Percentiles rank a stretch among this genome's conserved stretches.
Conservation (phyloP, 805 yeast genomes). For the Ogataea neopini region DNA sequence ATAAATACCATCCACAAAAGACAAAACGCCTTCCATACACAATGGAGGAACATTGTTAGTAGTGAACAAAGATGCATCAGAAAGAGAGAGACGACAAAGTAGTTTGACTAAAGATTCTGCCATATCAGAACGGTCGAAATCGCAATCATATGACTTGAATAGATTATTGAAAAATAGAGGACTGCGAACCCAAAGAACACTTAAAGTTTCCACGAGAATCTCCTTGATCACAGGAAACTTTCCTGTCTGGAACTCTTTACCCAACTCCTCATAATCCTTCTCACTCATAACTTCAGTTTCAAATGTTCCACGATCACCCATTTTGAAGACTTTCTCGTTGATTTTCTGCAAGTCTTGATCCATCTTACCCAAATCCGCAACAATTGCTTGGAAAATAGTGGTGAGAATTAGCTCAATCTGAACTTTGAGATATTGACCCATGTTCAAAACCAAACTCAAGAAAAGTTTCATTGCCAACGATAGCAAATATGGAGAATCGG, state of each 20-base stretch:
- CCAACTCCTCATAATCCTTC: conserved; percentile 29
- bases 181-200: conserved; percentile 78
- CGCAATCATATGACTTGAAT: conserved; percentile 87
- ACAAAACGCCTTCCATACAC: conserved; percentile 83
- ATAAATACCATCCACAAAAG: conserved; percentile 64
- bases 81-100: conserved; percentile 75
- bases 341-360: conserved; percentile 30
- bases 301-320: conserved; percentile 28
- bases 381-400: conserved; percentile 53
- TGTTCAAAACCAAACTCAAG: conserved; percentile 65
- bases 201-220: conserved; percentile 77
- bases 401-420: conserved; percentile 77
- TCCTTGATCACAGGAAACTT: conserved; percentile 62
- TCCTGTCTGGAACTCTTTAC: conserved; percentile 46
- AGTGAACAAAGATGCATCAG: conserved; percentile 78
- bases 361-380: conserved; percentile 28
- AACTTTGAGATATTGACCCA: conserved; percentile 65
- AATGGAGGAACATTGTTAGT: conserved; percentile 91
- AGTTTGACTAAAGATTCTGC: conserved; percentile 66
- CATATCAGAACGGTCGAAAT: conserved; percentile 80
- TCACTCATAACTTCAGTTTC: conserved; percentile 29
- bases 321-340: conserved; percentile 32
- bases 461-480: conserved; percentile 77
- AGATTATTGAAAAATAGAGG: conserved; percentile 75
- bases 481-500: conserved; percentile 70